Percentiles rank a stretch among this genome's conserved stretches.
These are phyloP conservation scores for Hymenotorrendiella dingleyae DNA, from an alignment of 2,329 filamentous ascomycete genomes.

Conservation along the genomic window DNA sequence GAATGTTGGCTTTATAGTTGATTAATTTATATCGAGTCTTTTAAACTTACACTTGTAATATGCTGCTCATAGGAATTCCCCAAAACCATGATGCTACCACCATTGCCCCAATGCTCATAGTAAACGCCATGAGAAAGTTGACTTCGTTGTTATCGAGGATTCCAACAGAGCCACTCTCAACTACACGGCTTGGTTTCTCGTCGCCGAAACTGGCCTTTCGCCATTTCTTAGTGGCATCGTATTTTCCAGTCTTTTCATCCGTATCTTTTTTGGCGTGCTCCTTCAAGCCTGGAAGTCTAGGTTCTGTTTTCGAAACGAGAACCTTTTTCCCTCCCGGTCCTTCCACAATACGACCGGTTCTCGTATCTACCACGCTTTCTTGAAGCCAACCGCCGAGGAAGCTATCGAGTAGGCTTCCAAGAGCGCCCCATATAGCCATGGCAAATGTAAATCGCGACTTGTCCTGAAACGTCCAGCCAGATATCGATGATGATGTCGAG, in stretches of 20 bases:
- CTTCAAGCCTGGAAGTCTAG: constrained; percentile 27
- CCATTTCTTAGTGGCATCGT: constrained; percentile 45
- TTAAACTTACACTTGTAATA: constrained; percentile 25
- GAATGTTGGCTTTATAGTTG: not conserved
- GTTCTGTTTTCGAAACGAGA: constrained; percentile 35
- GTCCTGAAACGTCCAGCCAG: constrained; percentile 48
- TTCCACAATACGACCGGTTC: constrained; percentile 83
- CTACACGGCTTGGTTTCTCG: constrained; percentile 42
- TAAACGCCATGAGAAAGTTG: constrained; percentile 83
- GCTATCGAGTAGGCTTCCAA: constrained; percentile 83
- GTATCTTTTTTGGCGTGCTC: constrained; percentile 33
- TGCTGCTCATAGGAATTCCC: constrained; percentile 45
- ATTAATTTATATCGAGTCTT: not conserved
- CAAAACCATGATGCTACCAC: constrained; percentile 54
- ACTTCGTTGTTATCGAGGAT: constrained; percentile 92
- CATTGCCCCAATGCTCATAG: constrained; percentile 78
- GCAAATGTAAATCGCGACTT: constrained; percentile 43
- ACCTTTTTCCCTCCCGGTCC: constrained; percentile 66
- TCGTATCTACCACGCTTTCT: constrained; percentile 76
- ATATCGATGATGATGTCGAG: constrained; percentile 21
- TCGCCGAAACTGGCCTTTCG: constrained; percentile 48
- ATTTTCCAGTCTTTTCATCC: constrained; percentile 36
- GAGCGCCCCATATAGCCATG: constrained; percentile 65
- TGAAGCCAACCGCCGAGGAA: constrained; percentile 80
- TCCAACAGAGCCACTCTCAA: constrained; percentile 62